phyloP scores from a whole-genome alignment of 208 protist genomes.

The Acanthamoeba lenticulata region DNA sequence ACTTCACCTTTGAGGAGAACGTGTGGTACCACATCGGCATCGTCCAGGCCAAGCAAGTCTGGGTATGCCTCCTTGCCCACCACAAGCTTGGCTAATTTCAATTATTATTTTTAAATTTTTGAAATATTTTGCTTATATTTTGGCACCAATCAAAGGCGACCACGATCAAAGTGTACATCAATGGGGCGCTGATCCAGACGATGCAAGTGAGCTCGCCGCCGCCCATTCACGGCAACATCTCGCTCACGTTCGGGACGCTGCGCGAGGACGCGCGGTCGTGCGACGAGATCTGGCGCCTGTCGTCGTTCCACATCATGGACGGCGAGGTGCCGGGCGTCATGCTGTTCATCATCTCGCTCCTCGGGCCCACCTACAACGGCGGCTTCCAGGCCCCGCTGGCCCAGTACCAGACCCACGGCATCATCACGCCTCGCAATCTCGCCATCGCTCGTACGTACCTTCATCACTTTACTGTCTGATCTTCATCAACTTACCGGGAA shows the following conservation, averaged over 20 bases:
- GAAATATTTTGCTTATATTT: too few species aligned
- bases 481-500: not conserved
- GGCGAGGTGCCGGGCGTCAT: constrained; percentile 43
- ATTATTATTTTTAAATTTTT: too few species aligned
- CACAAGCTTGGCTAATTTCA: too few species aligned
- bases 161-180: constrained; percentile 42
- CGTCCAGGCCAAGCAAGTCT: constrained; percentile 31
- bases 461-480: too few species aligned
- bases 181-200: not conserved
- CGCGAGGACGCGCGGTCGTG: not conserved
- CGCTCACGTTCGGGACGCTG: constrained; percentile 46
- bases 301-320: constrained; percentile 54
- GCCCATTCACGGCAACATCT: constrained; percentile 57
- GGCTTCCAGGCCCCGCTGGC: constrained; percentile 45
- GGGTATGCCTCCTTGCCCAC: too few species aligned
- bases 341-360: constrained; percentile 59
- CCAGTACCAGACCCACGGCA: constrained; percentile 50
- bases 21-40: constrained; percentile 59
- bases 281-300: constrained; percentile 53
- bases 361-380: constrained; percentile 52
- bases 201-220: constrained; percentile 1
- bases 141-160: not conserved
- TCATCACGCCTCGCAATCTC: constrained; percentile 51
- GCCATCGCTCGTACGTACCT: not conserved
- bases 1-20: constrained; percentile 38